Evolutionary conservation across 345 rosid genomes (phyloP), one percentile per base, ranked within the genome.

Genomic region (Murraya koenigii): DNA sequence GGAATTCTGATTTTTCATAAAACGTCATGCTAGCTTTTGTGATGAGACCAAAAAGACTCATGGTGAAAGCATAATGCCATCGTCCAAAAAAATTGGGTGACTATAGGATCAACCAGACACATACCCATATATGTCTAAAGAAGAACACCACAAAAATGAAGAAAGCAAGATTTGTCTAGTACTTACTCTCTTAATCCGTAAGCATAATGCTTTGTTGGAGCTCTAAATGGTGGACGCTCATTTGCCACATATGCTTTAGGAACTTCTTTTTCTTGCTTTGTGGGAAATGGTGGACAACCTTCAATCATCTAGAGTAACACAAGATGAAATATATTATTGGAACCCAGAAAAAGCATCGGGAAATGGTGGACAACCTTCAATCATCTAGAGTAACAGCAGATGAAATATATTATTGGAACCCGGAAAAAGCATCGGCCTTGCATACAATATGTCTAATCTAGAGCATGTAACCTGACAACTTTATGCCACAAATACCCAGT

Each of bases 331-430:
- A 47, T 19, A 22, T 80, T 52, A 71, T 71, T 28, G 56, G n/a
- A n/a, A n/a, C n/a, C n/a, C n/a, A n/a, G n/a, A n/a, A n/a, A n/a
- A n/a, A n/a, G n/a, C n/a, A n/a, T n/a, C n/a, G 76, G 78, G 78
- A 80, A 93, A 93, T 23, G 97, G 97, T 68, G 83, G 90, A 84
- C 74, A 78, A 13, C 97, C 97, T 90, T 93, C 97, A 82, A 91
- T 89, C 94, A 93, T 91, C 97, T 91, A 85, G 25, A 79, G 44
- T 30, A 69, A 58, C 38, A 52, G 67, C 8, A 76, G 38, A 77
- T 20, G 23, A 4, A 54, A 44, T 32, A 49, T 19, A 22, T 80
- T 52, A 71, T 71, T 28, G 56, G 25, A 75, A 60, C 66, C 55
- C 35, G 39, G 56, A 71, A 22, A 60, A 65, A 44, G 32, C 4